phyloP scores from a whole-genome alignment of 805 yeast genomes.

The Hanseniaspora lachancei region DNA sequence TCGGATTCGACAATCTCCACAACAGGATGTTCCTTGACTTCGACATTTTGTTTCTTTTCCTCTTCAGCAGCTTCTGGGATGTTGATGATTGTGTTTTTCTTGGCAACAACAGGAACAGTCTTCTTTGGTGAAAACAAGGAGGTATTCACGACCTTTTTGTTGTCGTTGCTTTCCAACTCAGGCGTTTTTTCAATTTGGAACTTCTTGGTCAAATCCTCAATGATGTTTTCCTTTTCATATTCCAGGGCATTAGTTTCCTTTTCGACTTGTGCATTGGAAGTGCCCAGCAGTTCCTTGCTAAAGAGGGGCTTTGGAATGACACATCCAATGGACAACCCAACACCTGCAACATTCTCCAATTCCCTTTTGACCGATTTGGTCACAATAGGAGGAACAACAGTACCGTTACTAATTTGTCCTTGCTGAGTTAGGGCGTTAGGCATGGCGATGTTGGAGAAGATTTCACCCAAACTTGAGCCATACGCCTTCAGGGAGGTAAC shows the following conservation, averaged over 20 bases:
- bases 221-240: neutral
- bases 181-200: conserved; percentile 12
- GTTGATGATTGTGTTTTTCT: conserved; percentile 9
- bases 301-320: conserved; percentile 10
- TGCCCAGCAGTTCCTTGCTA: neutral
- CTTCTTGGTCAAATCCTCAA: conserved; percentile 2
- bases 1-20: neutral
- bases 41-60: neutral
- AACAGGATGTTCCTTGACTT: neutral
- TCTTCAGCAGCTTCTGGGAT: conserved; percentile 7
- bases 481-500: conserved; percentile 43
- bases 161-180: neutral
- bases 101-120: neutral
- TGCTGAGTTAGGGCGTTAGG: conserved; percentile 30
- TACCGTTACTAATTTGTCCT: conserved; percentile 36
- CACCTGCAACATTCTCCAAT: neutral
- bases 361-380: conserved; percentile 3
- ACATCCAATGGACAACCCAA: conserved; percentile 11
- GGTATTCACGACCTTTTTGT: neutral
- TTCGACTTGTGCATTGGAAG: neutral
- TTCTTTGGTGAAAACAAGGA: conserved; percentile 11
- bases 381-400: conserved; percentile 22
- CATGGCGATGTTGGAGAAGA: conserved; percentile 36
- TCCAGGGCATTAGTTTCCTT: neutral
- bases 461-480: conserved; percentile 47